These are phyloP conservation scores for Colletotrichum sp. DNA, from an alignment of 2,329 filamentous ascomycete species.

Conservation along the genomic window DNA sequence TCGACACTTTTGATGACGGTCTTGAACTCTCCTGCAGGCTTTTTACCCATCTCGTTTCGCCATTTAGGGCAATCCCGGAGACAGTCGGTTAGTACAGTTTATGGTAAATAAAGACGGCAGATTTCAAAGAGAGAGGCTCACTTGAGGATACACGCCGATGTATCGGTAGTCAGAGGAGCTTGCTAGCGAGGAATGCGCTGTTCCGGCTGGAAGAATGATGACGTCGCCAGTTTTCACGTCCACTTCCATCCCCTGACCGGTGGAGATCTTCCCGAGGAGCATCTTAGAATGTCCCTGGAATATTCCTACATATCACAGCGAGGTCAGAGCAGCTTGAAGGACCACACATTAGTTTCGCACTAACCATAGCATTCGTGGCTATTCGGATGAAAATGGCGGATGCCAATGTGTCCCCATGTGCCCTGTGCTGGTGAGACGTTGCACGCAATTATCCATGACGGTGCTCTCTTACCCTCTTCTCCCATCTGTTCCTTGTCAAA, in stretches of 20 bases:
- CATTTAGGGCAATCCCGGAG: not conserved
- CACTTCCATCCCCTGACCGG: not conserved
- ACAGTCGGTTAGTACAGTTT: not conserved
- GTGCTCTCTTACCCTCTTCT: not conserved
- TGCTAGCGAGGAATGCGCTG: not conserved
- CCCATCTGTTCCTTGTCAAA: not conserved
- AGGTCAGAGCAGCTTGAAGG: not conserved
- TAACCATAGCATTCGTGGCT: not conserved
- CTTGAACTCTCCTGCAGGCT: not conserved
- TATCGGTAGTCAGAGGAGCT: not conserved
- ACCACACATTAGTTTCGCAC: rapidly evolving
- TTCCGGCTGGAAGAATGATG: not conserved
- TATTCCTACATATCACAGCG: not conserved
- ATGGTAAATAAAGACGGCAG: rapidly evolving
- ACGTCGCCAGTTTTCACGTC: not conserved
- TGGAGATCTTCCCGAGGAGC: not conserved
- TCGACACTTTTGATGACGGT: not conserved
- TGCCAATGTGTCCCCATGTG: not conserved
- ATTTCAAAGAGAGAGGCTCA: rapidly evolving
- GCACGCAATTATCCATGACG: not conserved
- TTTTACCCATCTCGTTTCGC: not conserved
- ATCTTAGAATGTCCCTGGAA: not conserved
- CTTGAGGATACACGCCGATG: not conserved
- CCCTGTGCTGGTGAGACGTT: not conserved
- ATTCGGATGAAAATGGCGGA: not conserved